Evolutionary conservation across 2,329 filamentous ascomycete species (phyloP).

Genomic region (Neofusicoccum parvum): DNA sequence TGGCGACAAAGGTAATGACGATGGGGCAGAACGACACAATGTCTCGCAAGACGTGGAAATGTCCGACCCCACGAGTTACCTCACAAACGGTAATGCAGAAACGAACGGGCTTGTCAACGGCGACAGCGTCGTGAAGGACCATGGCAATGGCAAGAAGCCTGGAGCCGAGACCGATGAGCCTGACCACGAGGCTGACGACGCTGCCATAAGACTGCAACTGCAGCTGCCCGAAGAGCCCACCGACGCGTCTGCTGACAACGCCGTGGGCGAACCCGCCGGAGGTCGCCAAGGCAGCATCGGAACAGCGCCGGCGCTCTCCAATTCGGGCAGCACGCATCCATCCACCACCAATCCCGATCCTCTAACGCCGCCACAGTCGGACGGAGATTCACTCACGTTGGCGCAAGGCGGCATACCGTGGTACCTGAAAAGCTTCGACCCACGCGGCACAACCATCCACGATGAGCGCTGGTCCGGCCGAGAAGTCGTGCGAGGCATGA

Average conservation of each 20-base stretch:
- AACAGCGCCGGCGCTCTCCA: slow-evolving; percentile 26
- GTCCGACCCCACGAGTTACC: slow-evolving; percentile 6
- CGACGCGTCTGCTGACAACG: background rate
- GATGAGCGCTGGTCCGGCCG: slow-evolving; percentile 72
- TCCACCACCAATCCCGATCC: slow-evolving; percentile 50
- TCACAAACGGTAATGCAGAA: slow-evolving; percentile 19
- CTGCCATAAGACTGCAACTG: slow-evolving; percentile 12
- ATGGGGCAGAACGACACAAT: slow-evolving; percentile 9
- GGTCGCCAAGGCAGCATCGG: slow-evolving; percentile 28
- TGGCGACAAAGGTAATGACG: slow-evolving; percentile 26
- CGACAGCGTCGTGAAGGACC: slow-evolving; percentile 38
- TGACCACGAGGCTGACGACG: slow-evolving; percentile 29
- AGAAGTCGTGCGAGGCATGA: slow-evolving; percentile 72
- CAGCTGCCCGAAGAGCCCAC: slow-evolving; percentile 5
- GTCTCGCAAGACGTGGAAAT: slow-evolving; percentile 21
- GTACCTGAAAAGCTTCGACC: slow-evolving; percentile 83
- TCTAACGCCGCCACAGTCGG: slow-evolving; percentile 66
- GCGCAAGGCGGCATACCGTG: slow-evolving; percentile 75
- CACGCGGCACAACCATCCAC: slow-evolving; percentile 75
- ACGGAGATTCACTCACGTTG: slow-evolving; percentile 52
- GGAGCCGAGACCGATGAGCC: slow-evolving; percentile 38
- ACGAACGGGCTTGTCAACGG: slow-evolving; percentile 20
- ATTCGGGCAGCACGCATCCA: slow-evolving; percentile 40
- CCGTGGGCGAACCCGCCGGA: slow-evolving; percentile 26
- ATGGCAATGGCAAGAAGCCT: slow-evolving; percentile 50